phyloP scores from a whole-genome alignment of 306 rosid species.

The Rosa lucieae region DNA sequence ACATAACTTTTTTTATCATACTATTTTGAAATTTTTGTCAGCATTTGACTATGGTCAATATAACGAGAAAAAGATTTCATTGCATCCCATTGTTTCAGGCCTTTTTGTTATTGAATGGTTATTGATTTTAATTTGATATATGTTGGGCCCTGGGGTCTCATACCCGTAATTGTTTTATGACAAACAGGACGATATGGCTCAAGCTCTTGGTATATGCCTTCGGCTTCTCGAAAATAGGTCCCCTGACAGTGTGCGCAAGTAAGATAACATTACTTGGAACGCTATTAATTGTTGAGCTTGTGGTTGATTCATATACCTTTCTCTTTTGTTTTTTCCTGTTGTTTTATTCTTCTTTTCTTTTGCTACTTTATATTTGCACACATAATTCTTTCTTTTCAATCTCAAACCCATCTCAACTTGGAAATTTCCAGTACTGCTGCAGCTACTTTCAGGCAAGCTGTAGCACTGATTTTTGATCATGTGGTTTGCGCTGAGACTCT shows the following conservation, averaged over 20 bases:
- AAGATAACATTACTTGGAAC: constrained; percentile 21
- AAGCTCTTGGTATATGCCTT: constrained; percentile 92
- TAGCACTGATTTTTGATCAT: constrained; percentile 82
- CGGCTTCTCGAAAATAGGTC: constrained; percentile 92
- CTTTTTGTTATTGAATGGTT: not conserved
- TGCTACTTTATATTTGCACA: not conserved
- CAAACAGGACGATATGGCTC: constrained; percentile 80
- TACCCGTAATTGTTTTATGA: constrained; percentile 12
- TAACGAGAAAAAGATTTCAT: not conserved
- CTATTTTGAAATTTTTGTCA: not conserved
- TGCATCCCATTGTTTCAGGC: not conserved
- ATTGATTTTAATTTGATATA: not conserved
- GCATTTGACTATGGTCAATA: constrained; percentile 5
- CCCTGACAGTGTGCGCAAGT: constrained; percentile 92
- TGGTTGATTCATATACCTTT: constrained; percentile 14
- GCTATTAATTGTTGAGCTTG: constrained; percentile 14
- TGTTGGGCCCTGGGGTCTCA: not conserved
- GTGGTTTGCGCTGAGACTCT: constrained; percentile 84
- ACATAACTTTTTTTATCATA: not conserved
- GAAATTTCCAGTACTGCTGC: constrained; percentile 87
- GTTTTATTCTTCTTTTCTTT: not conserved
- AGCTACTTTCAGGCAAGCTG: constrained; percentile 98
- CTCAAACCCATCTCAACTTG: constrained; percentile 35
- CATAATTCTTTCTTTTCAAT: constrained; percentile 8
- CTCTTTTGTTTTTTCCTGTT: constrained; percentile 1